phyloP scores from a whole-genome alignment of 345 rosid species.

The Arabis alpina region DNA sequence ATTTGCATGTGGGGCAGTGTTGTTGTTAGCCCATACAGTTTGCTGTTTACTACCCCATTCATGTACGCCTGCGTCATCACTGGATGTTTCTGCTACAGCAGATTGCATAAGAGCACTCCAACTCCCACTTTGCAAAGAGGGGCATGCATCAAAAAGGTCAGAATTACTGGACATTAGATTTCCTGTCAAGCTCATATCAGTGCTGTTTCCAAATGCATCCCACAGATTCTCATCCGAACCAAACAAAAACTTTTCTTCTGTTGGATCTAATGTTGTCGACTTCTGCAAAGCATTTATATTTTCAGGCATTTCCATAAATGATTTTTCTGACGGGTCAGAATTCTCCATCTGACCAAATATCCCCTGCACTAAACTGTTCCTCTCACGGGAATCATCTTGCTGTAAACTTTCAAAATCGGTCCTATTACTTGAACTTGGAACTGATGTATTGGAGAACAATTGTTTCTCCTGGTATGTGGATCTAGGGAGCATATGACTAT shows the following conservation, averaged over 20 bases:
- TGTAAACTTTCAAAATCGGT: slow-evolving; percentile 52
- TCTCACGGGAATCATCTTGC: slow-evolving; percentile 50
- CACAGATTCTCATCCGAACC: slow-evolving; percentile 86
- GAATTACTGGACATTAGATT: slow-evolving; percentile 49
- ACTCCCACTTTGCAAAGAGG: slow-evolving; percentile 90
- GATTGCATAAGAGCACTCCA: slow-evolving; percentile 99
- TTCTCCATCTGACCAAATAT: slow-evolving; percentile 44
- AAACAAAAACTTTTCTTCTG: slow-evolving; percentile 86
- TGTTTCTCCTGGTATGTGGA: slow-evolving; percentile 55
- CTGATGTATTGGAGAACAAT: slow-evolving; percentile 45
- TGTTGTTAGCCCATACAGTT: slow-evolving; percentile 25
- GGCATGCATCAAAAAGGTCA: slow-evolving; percentile 55
- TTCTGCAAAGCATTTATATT: slow-evolving; percentile 52
- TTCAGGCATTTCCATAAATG: slow-evolving; percentile 48
- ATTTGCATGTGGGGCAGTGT: not conserved
- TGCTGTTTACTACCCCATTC: slow-evolving; percentile 33
- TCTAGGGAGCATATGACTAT: slow-evolving; percentile 53
- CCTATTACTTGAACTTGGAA: slow-evolving; percentile 48
- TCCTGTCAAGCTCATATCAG: slow-evolving; percentile 53
- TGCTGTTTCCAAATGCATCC: slow-evolving; percentile 73
- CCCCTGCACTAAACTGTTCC: slow-evolving; percentile 48
- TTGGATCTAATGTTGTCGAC: slow-evolving; percentile 82
- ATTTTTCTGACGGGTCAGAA: slow-evolving; percentile 47
- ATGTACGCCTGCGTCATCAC: slow-evolving; percentile 42
- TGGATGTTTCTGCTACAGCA: slow-evolving; percentile 91